Percentiles rank a stretch among this genome's conserved stretches.
These are phyloP conservation scores for Phytophthora citricola DNA, from an alignment of 352 stramenopile genomes.

Conservation along the genomic window DNA sequence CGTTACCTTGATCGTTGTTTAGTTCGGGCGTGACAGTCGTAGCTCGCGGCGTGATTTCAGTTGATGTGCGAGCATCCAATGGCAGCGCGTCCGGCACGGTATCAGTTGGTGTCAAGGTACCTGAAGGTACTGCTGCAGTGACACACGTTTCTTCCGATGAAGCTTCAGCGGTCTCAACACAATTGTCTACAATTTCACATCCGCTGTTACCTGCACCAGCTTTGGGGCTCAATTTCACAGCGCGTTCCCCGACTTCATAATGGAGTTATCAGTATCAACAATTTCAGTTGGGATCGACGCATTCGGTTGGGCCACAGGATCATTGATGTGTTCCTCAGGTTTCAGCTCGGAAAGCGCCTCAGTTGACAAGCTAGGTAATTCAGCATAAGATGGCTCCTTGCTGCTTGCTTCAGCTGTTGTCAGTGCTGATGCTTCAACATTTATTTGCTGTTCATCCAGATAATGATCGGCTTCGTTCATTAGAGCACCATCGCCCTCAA, in stretches of 20 bases:
- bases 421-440: not conserved
- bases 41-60: not conserved
- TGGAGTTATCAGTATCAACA: not conserved
- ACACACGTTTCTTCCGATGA: not conserved
- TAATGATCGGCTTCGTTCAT: conserved; percentile 4
- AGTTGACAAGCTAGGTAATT: not conserved
- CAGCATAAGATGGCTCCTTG: not conserved
- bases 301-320: not conserved
- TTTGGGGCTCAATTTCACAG: not conserved
- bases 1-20: not conserved
- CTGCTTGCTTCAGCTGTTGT: not conserved
- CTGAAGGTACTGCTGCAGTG: not conserved
- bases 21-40: not conserved
- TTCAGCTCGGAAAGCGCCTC: not conserved
- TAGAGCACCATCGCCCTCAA: conserved; percentile 10
- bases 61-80: too few relatives aligned
- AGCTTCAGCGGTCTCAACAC: not conserved
- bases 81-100: not conserved
- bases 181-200: not conserved
- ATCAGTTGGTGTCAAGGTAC: not conserved
- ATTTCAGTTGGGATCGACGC: not conserved
- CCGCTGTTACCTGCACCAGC: not conserved
- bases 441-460: conserved; percentile 5
- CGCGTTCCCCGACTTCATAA: not conserved
- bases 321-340: not conserved